Conservation (phyloP, 305 asterid genomes). For the Fraxinus sp. region DNA sequence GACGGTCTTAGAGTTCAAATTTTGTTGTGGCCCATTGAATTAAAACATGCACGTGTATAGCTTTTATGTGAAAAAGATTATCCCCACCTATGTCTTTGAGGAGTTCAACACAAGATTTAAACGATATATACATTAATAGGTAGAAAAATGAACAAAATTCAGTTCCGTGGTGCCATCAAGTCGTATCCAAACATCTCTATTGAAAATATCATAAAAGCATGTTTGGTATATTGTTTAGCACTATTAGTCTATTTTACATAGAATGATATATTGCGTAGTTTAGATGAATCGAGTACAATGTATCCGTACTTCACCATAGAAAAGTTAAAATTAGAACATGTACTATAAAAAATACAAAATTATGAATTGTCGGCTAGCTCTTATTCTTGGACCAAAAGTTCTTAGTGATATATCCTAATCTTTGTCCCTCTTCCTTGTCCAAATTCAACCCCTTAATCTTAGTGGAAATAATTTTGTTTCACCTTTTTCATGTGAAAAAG, state of each 20-base stretch:
- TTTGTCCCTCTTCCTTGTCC: constrained; percentile 2
- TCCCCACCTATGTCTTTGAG: neutral
- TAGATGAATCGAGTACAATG: neutral
- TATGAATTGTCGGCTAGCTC: neutral
- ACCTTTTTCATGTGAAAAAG: neutral
- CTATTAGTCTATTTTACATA: neutral
- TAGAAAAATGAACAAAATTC: neutral
- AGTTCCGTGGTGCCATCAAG: neutral
- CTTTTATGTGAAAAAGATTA: neutral
- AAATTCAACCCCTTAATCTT: neutral
- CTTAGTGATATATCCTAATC: neutral
- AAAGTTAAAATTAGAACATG: neutral
- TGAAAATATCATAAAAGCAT: neutral
- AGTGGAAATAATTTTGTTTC: neutral
- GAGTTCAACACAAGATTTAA: neutral
- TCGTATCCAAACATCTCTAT: neutral
- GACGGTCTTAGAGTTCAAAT: neutral
- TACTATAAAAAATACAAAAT: neutral
- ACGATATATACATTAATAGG: neutral
- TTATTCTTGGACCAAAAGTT: neutral
- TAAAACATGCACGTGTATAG: neutral
- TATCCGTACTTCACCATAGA: neutral
- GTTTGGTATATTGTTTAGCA: neutral
- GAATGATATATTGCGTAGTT: neutral
- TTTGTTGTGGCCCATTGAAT: neutral